Base-by-base conservation (phyloP, 1,284 basidiomycete genomes). In the Gymnopus androsaceus region DNA sequence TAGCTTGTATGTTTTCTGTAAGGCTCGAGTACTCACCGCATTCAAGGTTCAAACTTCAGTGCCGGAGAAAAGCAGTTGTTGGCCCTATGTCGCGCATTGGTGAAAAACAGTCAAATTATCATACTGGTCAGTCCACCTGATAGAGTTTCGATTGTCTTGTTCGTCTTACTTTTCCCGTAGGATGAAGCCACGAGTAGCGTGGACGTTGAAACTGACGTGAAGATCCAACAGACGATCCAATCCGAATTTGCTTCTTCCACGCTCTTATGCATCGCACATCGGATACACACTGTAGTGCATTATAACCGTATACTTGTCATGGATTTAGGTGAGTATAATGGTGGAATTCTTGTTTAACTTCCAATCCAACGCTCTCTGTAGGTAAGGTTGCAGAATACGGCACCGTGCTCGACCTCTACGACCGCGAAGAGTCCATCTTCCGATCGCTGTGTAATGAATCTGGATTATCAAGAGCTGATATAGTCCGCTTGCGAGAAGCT, bases 181-280 rank as follows among this genome's bases (percentile, higher is more conserved):
- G 86, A 87, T 62, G 88, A 92, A 67, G 90, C 90, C 0, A 93
- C 91, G 0, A 90, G 89, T 17, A 89, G 81, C 45, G 88, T 94
- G 19, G 92, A 95, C 61, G 83, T 88, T 30, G 90, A 91, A 65
- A 92, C 87, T 25, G 90, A 93, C 67, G 79, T 86, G 3, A 87
- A 87, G 69, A 75, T 93, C 40, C 90, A 91, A 61, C 74, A 76
- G 21, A 90, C 89, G 0, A 90, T 94, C 57, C 82, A 85, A 62
- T 79, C 79, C 25, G 87, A 90, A 63, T 91, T 92, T 64, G 74
- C 80, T 1, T 59, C 72, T 1, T 80, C 79, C 23, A 87, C 84
- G 2, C 38, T 60, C 3, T 31, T 60, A 30, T 58, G 56, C 64
- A 89, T 92, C 51, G 89, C 88, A 1, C 88, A 90, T 71, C 79